Evolutionary conservation across 1,284 basidiomycete genomes (phyloP), one percentile per base, ranked within the genome.

Genomic region (Tilletia walkeri): DNA sequence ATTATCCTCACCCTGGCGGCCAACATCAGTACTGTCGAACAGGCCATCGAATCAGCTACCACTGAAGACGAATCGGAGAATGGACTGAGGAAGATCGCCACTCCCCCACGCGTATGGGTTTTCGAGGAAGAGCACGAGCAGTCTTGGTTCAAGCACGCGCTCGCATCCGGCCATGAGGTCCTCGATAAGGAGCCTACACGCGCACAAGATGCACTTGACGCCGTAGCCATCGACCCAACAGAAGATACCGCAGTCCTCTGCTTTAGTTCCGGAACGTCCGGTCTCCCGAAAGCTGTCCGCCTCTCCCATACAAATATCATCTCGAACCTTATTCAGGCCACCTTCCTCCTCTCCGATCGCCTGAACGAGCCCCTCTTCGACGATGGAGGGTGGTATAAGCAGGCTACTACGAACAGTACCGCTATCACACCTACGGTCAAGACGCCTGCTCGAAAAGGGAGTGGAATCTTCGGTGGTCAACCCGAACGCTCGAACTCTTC

Each of bases 251-350:
- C 79, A 30, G 71, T 81, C 41, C 78, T 72, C 50, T 82, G 80
- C 68, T 81, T 81, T 68, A 77, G 75, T 38, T 83, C 81, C 2
- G 81, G 81, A 54, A 82, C 81, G 10, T 81, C 81, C 2, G 81
- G 80, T 14, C 69, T 74, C 12, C 81, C 81, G 50, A 83, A 83
- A 69, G 81, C 77, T 4, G 80, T 83, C 39, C 71, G 73, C 54
- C 74, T 83, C n/a, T 76, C 80, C 18, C 81, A 83, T 70, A 70
- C 70, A 49, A 79, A 75, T 59, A 66, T 83, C 65, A 74, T 82
- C 20, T 72, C 80, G 67, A 83, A 83, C 71, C 69, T 77, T 45
- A 79, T 83, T 50, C 81, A 83, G 65, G 73, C 79, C 12, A 76
- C 76, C 0, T 78, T 75, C 45, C 71, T 78, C 34, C 74, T 83